A percentile compares a stretch with the other conserved stretches of the same genome.
These are phyloP conservation scores for Fusarium sp. DNA, from an alignment of 2,329 filamentous ascomycete genomes.

Conservation along the genomic window DNA sequence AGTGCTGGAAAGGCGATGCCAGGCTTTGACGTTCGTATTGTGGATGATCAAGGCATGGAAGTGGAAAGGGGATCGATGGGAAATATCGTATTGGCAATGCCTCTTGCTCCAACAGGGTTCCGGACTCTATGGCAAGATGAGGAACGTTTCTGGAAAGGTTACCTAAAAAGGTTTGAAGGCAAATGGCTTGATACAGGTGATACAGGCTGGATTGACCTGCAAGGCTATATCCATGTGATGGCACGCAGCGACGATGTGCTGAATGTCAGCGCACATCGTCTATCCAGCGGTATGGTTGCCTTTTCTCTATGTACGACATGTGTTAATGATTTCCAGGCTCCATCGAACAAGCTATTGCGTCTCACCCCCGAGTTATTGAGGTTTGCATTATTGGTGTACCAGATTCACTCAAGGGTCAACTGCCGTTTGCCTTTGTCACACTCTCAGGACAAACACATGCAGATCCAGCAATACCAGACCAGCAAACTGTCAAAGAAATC, in stretches of 20 bases:
- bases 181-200: constrained; percentile 94
- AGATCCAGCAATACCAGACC: constrained; percentile 63
- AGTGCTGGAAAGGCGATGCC: constrained; percentile 93
- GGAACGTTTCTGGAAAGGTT: constrained; percentile 86
- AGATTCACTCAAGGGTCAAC: constrained; percentile 87
- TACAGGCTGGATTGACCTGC: constrained; percentile 84
- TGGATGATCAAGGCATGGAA: constrained; percentile 83
- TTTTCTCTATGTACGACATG: background rate
- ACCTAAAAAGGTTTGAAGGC: constrained; percentile 84
- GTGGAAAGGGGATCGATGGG: constrained; percentile 82
- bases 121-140: constrained; percentile 89
- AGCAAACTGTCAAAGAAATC: constrained; percentile 69
- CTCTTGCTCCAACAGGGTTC: constrained; percentile 87
- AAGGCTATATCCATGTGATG: constrained; percentile 76
- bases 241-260: constrained; percentile 85
- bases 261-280: constrained; percentile 93
- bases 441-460: constrained; percentile 63
- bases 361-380: constrained; percentile 83
- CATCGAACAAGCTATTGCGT: constrained; percentile 91
- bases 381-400: constrained; percentile 89
- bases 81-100: constrained; percentile 88
- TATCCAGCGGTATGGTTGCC: constrained; percentile 78
- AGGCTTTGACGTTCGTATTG: constrained; percentile 87
- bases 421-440: constrained; percentile 90
- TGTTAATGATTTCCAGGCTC: constrained; percentile 66